Percentiles rank a stretch among this genome's conserved stretches.
phyloP scores from a whole-genome alignment of 345 rosid species.

The Bretschneidera sinensis region DNA sequence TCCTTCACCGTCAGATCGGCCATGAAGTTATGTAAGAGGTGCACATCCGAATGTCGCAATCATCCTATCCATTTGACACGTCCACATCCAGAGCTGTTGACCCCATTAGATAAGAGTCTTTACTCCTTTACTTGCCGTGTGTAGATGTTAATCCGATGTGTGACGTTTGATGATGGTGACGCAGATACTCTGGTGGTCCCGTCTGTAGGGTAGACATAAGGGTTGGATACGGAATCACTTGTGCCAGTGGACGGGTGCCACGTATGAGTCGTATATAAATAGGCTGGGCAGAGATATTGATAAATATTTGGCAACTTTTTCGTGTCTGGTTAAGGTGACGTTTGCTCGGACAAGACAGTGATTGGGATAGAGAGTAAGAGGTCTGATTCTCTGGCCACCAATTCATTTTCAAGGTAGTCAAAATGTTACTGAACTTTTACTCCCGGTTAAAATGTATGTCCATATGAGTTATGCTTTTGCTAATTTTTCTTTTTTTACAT shows the following conservation, averaged over 20 bases:
- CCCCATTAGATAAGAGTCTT: neutral
- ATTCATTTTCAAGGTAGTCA: no score
- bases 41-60: constrained; percentile 16
- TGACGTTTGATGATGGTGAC: constrained; percentile 18
- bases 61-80: constrained; percentile 24
- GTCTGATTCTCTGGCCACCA: constrained; percentile 16
- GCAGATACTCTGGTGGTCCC: constrained; percentile 27
- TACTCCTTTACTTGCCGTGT: constrained; percentile 10
- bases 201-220: constrained; percentile 16
- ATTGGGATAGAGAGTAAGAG: constrained; percentile 13
- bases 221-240: constrained; percentile 23
- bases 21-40: neutral
- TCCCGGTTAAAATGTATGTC: no score
- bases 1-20: constrained; percentile 5
- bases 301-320: constrained; percentile 1
- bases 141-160: neutral
- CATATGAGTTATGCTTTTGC: no score
- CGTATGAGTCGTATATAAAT: constrained; percentile 10
- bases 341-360: constrained; percentile 27
- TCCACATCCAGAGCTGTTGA: constrained; percentile 11
- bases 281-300: constrained; percentile 8
- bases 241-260: constrained; percentile 1
- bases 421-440: no score
- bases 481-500: no score
- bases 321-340: constrained; percentile 28